Evolutionary conservation across 768 basidiomycete genomes (phyloP).

Genomic region (Leccinellum luteum): DNA sequence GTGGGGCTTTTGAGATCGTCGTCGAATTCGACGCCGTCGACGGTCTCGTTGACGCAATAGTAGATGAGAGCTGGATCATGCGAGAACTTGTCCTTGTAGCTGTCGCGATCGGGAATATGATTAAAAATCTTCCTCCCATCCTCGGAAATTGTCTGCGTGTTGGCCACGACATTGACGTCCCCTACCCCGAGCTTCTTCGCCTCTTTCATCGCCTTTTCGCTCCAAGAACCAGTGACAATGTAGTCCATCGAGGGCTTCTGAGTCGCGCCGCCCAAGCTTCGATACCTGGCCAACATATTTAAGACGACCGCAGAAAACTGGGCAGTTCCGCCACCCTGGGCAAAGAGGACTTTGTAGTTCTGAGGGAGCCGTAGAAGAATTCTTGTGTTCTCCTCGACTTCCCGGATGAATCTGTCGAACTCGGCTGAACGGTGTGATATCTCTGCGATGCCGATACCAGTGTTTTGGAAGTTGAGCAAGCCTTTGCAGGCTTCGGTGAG

Average conservation of each 20-base stretch:
- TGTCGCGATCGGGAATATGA: slow-evolving; percentile 69
- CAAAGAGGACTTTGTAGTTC: slow-evolving; percentile 85
- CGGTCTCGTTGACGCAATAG: slow-evolving; percentile 99
- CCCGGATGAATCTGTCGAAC: slow-evolving; percentile 67
- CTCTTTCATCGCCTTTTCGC: slow-evolving; percentile 81
- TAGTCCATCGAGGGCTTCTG: slow-evolving; percentile 77
- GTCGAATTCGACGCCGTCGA: slow-evolving; percentile 90
- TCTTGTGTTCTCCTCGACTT: slow-evolving; percentile 66
- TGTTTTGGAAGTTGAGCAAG: slow-evolving; percentile 85
- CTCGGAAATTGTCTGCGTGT: slow-evolving; percentile 58
- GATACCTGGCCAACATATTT: slow-evolving; percentile 86
- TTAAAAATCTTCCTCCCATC: slow-evolving; percentile 69
- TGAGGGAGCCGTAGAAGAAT: slow-evolving; percentile 76
- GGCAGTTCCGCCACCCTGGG: slow-evolving; percentile 89
- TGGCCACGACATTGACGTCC: slow-evolving; percentile 66
- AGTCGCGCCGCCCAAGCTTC: slow-evolving; percentile 58
- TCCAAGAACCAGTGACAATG: slow-evolving; percentile 91
- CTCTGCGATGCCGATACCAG: slow-evolving; percentile 95
- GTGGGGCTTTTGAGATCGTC: slow-evolving; percentile 48
- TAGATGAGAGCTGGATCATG: slow-evolving; percentile 85
- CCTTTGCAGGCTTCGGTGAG: slow-evolving; percentile 79
- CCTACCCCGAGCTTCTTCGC: slow-evolving; percentile 64
- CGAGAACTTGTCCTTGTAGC: slow-evolving; percentile 67
- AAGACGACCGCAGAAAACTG: slow-evolving; percentile 92
- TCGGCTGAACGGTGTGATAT: slow-evolving; percentile 94